These are phyloP conservation scores for Peterozyma xylosa DNA, from an alignment of 805 yeast species.

Conservation along the genomic window DNA sequence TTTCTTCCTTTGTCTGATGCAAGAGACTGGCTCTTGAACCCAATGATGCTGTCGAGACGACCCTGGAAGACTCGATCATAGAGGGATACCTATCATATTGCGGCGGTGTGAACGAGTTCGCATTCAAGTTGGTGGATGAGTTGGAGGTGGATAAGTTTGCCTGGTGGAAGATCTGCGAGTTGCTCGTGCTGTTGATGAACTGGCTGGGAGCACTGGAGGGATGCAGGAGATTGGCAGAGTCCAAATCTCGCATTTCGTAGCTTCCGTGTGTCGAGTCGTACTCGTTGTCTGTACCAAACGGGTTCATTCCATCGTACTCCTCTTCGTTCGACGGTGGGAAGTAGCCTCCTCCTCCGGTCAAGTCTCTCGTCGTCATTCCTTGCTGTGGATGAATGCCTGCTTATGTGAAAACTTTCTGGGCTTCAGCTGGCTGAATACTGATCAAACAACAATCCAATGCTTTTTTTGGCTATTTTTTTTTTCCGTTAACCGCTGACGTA, in stretches of 20 bases:
- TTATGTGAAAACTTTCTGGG: background rate
- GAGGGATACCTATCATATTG: constrained; percentile 67
- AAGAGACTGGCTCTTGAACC: constrained; percentile 23
- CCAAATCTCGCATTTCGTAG: background rate
- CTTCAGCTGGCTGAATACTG: background rate
- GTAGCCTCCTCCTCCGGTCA: background rate
- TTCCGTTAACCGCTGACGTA: background rate
- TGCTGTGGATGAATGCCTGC: background rate
- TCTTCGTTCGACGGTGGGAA: background rate
- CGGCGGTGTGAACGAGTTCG: constrained; percentile 30
- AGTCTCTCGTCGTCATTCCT: background rate
- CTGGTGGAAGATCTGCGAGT: background rate
- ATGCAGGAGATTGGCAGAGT: background rate
- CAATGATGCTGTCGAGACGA: constrained; percentile 41
- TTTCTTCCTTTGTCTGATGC: constrained; percentile 1
- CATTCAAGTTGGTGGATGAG: background rate
- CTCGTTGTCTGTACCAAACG: background rate
- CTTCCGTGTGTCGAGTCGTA: background rate
- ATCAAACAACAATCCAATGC: background rate
- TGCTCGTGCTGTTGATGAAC: background rate
- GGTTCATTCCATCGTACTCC: background rate
- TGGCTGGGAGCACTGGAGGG: background rate
- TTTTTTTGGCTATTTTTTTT: background rate
- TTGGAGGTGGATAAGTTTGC: background rate
- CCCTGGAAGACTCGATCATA: constrained; percentile 46